Base-by-base conservation (phyloP, 768 basidiomycete species). In the Phanerochaete carnosa region DNA sequence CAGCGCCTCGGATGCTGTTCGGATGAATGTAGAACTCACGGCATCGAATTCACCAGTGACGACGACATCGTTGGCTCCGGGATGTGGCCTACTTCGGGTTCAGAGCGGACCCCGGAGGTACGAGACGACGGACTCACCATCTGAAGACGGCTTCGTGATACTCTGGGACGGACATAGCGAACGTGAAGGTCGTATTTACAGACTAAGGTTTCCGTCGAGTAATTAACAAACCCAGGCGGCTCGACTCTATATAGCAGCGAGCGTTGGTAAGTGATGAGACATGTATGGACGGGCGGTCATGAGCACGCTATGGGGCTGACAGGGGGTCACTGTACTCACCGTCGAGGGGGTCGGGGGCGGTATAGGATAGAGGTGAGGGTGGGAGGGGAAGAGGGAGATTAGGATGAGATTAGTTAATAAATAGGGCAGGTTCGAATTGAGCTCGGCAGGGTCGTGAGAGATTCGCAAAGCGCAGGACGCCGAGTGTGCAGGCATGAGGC, bases 11-110 rank as follows among this genome's bases (percentile, higher is more conserved):
- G 2, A 43, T 28, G 54, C 9, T 55, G 28, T 39, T n/a, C n/a
- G 58, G 55, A 55, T 61, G 59, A 23, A 26, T 7, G 46, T 16
- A 39, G 26, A 8, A 68, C 69, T 54, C 69, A 90, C 90, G 73
- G 88, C 75, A 79, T 93, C 90, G 70, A 92, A 93, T 30, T 87
- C 82, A 37, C 91, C 91, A 23, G 89, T 90, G 59, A 87, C 82
- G 68, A 90, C 80, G 62, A 91, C 89, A 51, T 76, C 72, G 51
- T 68, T 75, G 45, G 87, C 80, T 52, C 79, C 78, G 30, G 77
- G 62, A 63, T 83, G 79, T 19, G 87, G 88, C 88, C 89, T 90
- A 62, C 19, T 59, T 59, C 59, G 16, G 52, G 62, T 22, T 52
- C 9, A 55, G 46, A 26, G 43, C 30, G 25, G 11, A 23, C 32